These are phyloP conservation scores for Hypoxylon trugodes DNA, from an alignment of 495 filamentous ascomycete species.

Conservation along the genomic window DNA sequence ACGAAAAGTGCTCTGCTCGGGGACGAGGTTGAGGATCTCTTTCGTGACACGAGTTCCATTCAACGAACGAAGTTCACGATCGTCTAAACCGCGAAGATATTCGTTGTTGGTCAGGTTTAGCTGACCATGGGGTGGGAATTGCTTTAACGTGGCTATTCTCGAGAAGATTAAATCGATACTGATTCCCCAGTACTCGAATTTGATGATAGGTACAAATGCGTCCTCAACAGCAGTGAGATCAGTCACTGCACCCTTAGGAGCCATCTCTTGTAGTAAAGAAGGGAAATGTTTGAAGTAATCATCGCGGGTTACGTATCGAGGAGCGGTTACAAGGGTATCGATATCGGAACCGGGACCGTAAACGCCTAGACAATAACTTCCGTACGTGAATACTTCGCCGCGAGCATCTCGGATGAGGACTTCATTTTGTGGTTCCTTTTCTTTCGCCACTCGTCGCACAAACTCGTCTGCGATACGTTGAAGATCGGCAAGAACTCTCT, in stretches of 20 bases:
- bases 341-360: conserved; percentile 98
- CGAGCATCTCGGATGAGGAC: conserved; percentile 80
- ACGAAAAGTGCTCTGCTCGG: conserved; percentile 86
- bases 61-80: conserved; percentile 83
- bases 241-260: conserved; percentile 76
- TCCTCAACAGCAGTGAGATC: conserved; percentile 88
- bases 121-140: conserved; percentile 72
- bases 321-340: conserved; percentile 90
- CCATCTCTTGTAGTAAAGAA: conserved; percentile 73
- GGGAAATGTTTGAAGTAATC: conserved; percentile 95
- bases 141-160: conserved; percentile 70
- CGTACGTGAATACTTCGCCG: conserved; percentile 92
- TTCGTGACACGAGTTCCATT: conserved; percentile 95
- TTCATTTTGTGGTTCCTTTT: conserved; percentile 77
- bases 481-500: conserved; percentile 69
- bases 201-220: conserved; percentile 95
- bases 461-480: conserved; percentile 85
- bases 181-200: conserved; percentile 87
- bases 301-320: conserved; percentile 82
- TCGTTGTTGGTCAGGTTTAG: conserved; percentile 79
- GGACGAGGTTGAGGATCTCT: conserved; percentile 87
- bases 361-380: conserved; percentile 92
- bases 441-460: conserved; percentile 74
- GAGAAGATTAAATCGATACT: conserved; percentile 96
- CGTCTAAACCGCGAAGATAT: conserved; percentile 84